phyloP scores from a whole-genome alignment of 169 alveolate species.

The Plasmodium chabaudi region DNA sequence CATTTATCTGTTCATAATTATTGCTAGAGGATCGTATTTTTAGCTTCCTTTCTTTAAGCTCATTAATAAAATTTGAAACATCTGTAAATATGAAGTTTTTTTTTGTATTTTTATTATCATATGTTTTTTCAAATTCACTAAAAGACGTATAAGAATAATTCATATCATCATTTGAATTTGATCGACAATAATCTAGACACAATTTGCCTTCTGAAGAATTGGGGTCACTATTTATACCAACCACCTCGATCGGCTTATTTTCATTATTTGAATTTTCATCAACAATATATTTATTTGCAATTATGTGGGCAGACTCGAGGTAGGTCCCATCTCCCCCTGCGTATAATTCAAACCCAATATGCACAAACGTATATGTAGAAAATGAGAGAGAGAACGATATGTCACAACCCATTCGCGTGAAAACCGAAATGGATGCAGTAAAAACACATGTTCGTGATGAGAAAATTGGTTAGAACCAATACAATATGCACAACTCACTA shows the following conservation, averaged over 20 bases:
- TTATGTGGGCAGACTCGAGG: slow-evolving; percentile 61
- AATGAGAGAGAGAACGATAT: not conserved
- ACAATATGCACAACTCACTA: too few species aligned
- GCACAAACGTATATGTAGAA: not conserved
- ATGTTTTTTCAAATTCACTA: slow-evolving; percentile 32
- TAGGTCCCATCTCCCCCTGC: slow-evolving; percentile 73
- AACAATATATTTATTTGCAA: slow-evolving; percentile 43
- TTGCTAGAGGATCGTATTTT: not conserved
- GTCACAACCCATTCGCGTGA: not conserved
- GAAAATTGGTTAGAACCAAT: not conserved
- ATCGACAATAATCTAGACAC: slow-evolving; percentile 26
- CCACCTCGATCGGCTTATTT: slow-evolving; percentile 35
- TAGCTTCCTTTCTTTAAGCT: slow-evolving; percentile 15
- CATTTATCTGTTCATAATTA: not conserved
- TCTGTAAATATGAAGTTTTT: slow-evolving; percentile 41
- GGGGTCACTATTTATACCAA: slow-evolving; percentile 70
- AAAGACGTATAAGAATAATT: slow-evolving; percentile 35
- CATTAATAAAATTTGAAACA: slow-evolving; percentile 41
- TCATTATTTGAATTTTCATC: slow-evolving; percentile 17
- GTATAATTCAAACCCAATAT: not conserved
- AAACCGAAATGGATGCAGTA: not conserved
- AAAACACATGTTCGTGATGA: not conserved
- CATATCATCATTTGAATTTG: not conserved
- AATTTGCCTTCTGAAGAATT: slow-evolving; percentile 66
- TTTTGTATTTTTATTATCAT: slow-evolving; percentile 27